Conservation (phyloP, 192 early-diverging fungal species). For the Coemansia furcata region DNA sequence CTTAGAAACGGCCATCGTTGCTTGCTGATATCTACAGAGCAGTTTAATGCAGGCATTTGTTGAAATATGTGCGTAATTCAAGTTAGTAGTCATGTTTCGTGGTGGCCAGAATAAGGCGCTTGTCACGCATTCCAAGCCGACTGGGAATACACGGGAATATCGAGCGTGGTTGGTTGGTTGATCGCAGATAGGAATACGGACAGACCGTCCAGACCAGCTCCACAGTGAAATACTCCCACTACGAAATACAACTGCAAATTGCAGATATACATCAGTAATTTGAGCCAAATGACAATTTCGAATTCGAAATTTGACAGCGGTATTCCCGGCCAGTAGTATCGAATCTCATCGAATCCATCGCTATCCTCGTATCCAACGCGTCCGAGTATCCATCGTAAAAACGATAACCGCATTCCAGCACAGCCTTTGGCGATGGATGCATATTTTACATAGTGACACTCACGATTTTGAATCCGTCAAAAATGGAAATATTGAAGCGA, state of each 20-base stretch:
- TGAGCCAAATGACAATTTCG: background rate
- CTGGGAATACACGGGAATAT: background rate
- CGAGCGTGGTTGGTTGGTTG: background rate
- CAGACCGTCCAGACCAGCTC: background rate
- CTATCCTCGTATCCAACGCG: background rate
- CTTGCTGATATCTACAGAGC: conserved; percentile 35
- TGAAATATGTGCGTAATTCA: background rate
- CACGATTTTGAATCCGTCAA: conserved; percentile 2
- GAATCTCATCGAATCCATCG: background rate
- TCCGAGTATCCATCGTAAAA: background rate
- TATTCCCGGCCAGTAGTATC: background rate
- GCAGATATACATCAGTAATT: background rate
- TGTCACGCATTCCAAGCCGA: background rate
- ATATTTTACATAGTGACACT: background rate
- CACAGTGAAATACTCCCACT: background rate
- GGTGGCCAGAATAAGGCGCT: background rate
- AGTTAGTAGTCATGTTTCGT: background rate
- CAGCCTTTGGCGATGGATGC: background rate
- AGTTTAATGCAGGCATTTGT: background rate
- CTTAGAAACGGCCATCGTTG: conserved; percentile 72
- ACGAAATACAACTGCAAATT: background rate
- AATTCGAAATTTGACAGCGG: background rate
- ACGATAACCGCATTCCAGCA: background rate
- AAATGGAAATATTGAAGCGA: conserved; percentile 1
- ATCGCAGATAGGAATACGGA: background rate